Base-by-base conservation (phyloP, 306 rosid species). In the Trifolium subterraneum region DNA sequence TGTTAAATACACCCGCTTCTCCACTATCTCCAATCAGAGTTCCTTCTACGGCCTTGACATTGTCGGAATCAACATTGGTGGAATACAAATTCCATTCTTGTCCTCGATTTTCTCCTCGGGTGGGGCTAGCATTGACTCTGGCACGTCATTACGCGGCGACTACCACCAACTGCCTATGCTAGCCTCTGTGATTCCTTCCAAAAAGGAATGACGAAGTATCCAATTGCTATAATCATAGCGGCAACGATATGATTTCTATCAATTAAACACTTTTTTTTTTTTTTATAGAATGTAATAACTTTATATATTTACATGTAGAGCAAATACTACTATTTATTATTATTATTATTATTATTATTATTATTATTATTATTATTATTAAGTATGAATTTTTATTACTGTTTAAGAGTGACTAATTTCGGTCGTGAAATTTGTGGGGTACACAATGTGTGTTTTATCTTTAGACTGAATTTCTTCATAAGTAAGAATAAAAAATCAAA, bases 71-170 rank as follows among this genome's bases (percentile, higher is more conserved):
- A 18, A 62, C 13, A 81, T 93, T 5, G 78, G 47, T 0, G 92
- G 89, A 6, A 5, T 9, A 5, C 71, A 42, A 2, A 42, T 93
- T 10, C 55, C 89, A 0, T 47, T 86, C 2, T 36, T 88, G 6
- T 7, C 87, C 2, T 64, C 88, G 7, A 66, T 78, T 0, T 92
- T 88, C 71, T 75, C 89, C 20, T 0, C 75, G 0, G 63, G 87
- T 0, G 92, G 96, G 4, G 52, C 83, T 10, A 79, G 90, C 25
- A 88, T 92, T 4, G 98, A 92, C 71, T 88, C 98, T 1, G 98
- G 96, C 23, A 90, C 98, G 93, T 90, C 4, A 85, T 92, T 70
- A 48, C 93, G 0, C 81, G 92, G 0, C 81, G 92, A 9, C 64
- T 92, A 27, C 96, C 92, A 0, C 88, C 92, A 0, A 73, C 77